A percentile compares a stretch with the other conserved stretches of the same genome.
Evolutionary conservation across 257 asterid species (phyloP).

Genomic region (Solanum pennellii): DNA sequence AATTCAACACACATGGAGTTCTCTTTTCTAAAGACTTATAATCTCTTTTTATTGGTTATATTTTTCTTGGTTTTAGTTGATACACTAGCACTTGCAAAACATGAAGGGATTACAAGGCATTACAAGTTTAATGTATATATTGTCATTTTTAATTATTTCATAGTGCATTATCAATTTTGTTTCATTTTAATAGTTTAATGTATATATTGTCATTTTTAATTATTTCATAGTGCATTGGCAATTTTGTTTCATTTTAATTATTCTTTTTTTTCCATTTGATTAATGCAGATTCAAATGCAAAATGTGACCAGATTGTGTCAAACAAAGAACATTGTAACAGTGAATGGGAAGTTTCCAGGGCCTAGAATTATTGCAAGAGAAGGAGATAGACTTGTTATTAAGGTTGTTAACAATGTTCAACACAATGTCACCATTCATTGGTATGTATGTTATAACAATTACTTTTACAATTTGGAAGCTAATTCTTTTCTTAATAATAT

Average conservation of each 20-base stretch:
- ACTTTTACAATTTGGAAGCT: background rate
- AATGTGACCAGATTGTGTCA: constrained; percentile 45
- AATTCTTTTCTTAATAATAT: background rate
- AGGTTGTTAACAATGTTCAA: constrained; percentile 43
- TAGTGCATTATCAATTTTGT: background rate
- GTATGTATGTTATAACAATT: constrained; percentile 8
- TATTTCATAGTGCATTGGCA: background rate
- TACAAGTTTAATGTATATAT: constrained; percentile 39
- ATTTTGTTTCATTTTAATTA: background rate
- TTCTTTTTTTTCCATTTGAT: background rate
- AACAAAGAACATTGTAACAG: constrained; percentile 49
- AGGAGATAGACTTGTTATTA: constrained; percentile 48
- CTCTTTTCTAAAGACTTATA: background rate
- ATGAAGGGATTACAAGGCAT: constrained; percentile 32
- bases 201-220: background rate
- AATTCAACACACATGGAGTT: constrained; percentile 11
- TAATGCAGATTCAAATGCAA: constrained; percentile 39
- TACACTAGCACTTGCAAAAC: constrained; percentile 17
- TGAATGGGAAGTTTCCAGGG: constrained; percentile 58
- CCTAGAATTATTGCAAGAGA: constrained; percentile 53
- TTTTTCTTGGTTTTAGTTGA: constrained; percentile 13
- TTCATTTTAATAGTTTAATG: constrained; percentile 19
- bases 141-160: background rate
- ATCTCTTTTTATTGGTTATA: background rate
- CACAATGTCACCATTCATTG: constrained; percentile 53